Evolutionary conservation across 306 rosid species (phyloP).

Genomic region (Pyrus communis): DNA sequence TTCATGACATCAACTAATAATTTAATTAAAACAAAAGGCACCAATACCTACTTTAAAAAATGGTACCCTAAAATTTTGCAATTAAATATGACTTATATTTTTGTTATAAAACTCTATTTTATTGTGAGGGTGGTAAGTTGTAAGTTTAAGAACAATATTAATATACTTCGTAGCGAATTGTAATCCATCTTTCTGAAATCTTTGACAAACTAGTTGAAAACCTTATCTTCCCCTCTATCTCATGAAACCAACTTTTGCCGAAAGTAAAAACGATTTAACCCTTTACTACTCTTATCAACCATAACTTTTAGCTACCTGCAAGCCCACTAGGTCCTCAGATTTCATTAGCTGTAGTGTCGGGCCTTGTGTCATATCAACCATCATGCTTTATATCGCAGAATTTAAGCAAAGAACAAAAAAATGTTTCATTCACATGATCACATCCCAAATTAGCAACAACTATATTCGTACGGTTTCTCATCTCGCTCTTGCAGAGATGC

Average conservation of each 20-base stretch:
- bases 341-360: not conserved
- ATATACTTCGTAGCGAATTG: not conserved
- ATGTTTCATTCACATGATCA: not conserved
- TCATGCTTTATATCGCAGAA: not conserved
- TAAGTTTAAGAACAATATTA: too few species aligned
- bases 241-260: slow-evolving; percentile 9
- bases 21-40: too few species aligned
- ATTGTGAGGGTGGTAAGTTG: too few species aligned
- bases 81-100: too few species aligned
- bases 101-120: too few species aligned
- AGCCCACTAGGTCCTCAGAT: not conserved
- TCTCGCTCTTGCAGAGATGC: not conserved
- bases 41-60: too few species aligned
- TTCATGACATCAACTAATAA: too few species aligned
- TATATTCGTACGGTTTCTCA: not conserved
- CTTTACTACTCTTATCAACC: not conserved
- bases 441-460: not conserved
- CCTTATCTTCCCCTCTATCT: slow-evolving; percentile 1
- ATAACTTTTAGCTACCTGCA: not conserved
- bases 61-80: too few species aligned
- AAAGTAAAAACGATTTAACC: slow-evolving; percentile 15
- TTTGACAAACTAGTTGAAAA: not conserved
- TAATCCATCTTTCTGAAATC: not conserved
- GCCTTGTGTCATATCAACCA: slow-evolving; percentile 12
- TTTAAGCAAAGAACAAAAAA: not conserved